Conservation (phyloP, 495 filamentous ascomycete species). For the Hypoxylon crocopeplum region DNA sequence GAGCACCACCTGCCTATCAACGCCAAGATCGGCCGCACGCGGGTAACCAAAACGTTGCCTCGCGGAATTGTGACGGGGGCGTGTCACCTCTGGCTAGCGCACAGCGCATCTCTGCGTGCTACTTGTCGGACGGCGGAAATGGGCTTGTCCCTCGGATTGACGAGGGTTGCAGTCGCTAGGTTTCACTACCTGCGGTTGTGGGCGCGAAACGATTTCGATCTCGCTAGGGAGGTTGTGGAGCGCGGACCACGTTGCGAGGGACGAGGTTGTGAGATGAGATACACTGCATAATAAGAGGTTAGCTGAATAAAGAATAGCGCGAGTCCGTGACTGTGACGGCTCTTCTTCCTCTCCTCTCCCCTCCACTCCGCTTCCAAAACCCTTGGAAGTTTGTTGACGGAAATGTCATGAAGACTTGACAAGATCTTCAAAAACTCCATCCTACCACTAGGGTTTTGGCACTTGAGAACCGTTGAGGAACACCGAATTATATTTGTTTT, state of each 20-base stretch:
- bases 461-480: too few species aligned
- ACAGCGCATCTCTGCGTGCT: background rate
- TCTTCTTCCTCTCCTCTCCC: background rate
- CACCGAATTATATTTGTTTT: too few species aligned
- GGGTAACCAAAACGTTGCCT: background rate
- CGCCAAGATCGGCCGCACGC: slow-evolving; percentile 23
- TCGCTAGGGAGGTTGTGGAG: too few species aligned
- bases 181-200: background rate
- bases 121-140: background rate
- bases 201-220: background rate
- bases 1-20: slow-evolving; percentile 26
- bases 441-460: too few species aligned
- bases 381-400: too few species aligned
- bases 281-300: background rate
- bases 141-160: background rate
- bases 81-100: slow-evolving; percentile 1
- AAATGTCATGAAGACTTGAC: too few species aligned
- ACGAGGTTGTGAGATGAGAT: too few species aligned
- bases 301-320: background rate
- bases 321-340: background rate
- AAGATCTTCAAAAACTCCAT: too few species aligned
- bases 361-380: background rate
- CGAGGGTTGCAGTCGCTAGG: background rate
- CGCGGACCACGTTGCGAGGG: background rate
- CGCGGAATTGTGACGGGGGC: background rate